Evolutionary conservation across 768 basidiomycete genomes (phyloP).

Genomic region (Psilocybe cyanescens): DNA sequence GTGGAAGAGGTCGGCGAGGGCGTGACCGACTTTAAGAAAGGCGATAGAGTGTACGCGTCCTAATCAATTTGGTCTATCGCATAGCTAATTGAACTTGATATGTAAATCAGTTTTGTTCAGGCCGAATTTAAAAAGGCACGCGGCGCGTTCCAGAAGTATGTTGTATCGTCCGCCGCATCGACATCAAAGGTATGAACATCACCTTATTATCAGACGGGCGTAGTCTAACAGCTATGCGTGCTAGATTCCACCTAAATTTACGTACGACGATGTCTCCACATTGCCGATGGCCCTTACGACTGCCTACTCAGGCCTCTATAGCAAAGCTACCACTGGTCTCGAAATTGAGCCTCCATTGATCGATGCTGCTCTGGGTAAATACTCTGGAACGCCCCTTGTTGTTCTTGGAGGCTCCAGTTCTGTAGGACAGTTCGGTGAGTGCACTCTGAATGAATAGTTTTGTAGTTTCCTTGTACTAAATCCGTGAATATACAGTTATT

Average conservation of each 20-base stretch:
- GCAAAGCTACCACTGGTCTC: slow-evolving; percentile 10
- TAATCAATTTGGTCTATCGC: not conserved
- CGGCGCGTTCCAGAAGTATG: slow-evolving; percentile 34
- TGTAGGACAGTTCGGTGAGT: slow-evolving; percentile 50
- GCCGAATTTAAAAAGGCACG: slow-evolving; percentile 39
- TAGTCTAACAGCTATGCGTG: not conserved
- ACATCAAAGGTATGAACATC: slow-evolving; percentile 11
- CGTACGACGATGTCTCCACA: slow-evolving; percentile 42
- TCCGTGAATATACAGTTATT: slow-evolving; percentile 16
- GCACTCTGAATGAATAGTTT: no score
- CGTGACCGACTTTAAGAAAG: slow-evolving; percentile 50
- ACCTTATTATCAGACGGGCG: not conserved
- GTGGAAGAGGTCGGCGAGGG: slow-evolving; percentile 54
- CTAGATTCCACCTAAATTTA: slow-evolving; percentile 39
- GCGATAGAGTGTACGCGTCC: slow-evolving; percentile 52
- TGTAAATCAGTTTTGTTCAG: slow-evolving; percentile 34
- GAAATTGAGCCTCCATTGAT: slow-evolving; percentile 33
- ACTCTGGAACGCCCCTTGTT: slow-evolving; percentile 46
- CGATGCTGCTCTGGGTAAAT: slow-evolving; percentile 39
- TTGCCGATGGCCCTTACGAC: slow-evolving; percentile 35
- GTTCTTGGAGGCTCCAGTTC: slow-evolving; percentile 52
- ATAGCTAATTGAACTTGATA: slow-evolving; percentile 4
- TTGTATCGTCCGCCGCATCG: slow-evolving; percentile 7
- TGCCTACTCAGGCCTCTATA: slow-evolving; percentile 41
- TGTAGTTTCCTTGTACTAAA: not conserved